Base-by-base conservation (phyloP, 2,329 filamentous ascomycete genomes). In the Magnaporthiopsis incrustans region DNA sequence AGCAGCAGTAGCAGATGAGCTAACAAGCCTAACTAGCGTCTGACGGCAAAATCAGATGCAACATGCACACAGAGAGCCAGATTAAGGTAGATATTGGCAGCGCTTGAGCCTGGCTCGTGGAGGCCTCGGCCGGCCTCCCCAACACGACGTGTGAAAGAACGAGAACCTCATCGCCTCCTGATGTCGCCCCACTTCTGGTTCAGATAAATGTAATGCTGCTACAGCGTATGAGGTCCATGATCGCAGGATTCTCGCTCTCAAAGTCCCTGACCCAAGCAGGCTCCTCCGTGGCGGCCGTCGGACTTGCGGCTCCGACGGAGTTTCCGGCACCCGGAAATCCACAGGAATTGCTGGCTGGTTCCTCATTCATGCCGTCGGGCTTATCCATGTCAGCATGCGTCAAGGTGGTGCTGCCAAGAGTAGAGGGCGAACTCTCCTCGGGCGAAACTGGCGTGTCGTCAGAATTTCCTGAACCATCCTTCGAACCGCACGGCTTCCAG, bases 141-240 rank as follows among this genome's bases (percentile, higher is more conserved):
- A 25, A 25, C n/a, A 25, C 4, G 38, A 44, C 14, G 6, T 44
- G 15, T 44, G 44, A 53, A 50, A 50, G 18, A 22, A 50, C 15
- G n/a, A 12, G 6, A 50, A 22, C 44, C 2, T 38, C 7, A 38
- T 38, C 12, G 35, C 35, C 33, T 35, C 35, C 35, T 14, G 35
- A 15, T 38, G 35, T 38, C n/a, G 1, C 14, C 18, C 15, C 22
- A 22, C 10, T 10, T 53, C 18, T n/a, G 22, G 18, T 53, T 53
- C 33, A 62, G 60, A 62, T n/a, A 18, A 56, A 62, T 2, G 44
- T 56, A 27, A 62, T 62, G 26, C 56, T 62, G 44, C 44, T 32
- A 38, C 56, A 44, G 35, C 71, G 68, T 18, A 74, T 65, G 57
- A 72, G 68, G 53, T 73, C 68, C 44, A 72, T 66, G 60, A 73